Evolutionary conservation across 202 grass and related monocot species (phyloP).

Genomic region (Digitaria exilis): DNA sequence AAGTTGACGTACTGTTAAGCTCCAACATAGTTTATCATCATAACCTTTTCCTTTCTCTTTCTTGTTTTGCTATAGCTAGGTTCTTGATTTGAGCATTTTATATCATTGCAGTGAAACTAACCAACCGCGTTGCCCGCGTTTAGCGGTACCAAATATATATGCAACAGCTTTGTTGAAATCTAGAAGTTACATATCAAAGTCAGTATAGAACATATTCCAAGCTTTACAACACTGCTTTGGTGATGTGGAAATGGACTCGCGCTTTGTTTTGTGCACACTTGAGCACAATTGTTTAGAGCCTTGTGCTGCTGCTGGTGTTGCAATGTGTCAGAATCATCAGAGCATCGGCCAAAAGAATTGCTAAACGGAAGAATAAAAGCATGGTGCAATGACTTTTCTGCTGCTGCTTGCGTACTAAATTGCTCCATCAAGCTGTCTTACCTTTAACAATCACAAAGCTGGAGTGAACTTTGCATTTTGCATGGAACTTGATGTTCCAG

Average conservation of each 20-base stretch:
- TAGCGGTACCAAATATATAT: not conserved
- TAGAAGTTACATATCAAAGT: slow-evolving; percentile 38
- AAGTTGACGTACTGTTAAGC: slow-evolving; percentile 27
- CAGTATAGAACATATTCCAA: slow-evolving; percentile 53
- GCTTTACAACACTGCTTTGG: slow-evolving; percentile 46
- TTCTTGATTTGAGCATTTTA: slow-evolving; percentile 42
- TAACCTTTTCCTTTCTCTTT: not conserved
- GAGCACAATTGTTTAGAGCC: slow-evolving; percentile 29
- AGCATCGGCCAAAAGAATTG: slow-evolving; percentile 40
- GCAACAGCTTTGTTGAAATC: slow-evolving; percentile 31
- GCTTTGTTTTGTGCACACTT: slow-evolving; percentile 34
- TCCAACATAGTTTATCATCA: slow-evolving; percentile 43
- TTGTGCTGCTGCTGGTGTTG: slow-evolving; percentile 1
- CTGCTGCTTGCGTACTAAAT: slow-evolving; percentile 40
- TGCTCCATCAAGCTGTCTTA: slow-evolving; percentile 31
- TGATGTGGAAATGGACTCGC: slow-evolving; percentile 39
- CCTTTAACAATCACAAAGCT: slow-evolving; percentile 42
- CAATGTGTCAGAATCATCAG: slow-evolving; percentile 44
- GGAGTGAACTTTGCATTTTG: slow-evolving; percentile 24
- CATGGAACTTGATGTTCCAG: slow-evolving; percentile 10
- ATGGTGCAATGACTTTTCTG: slow-evolving; percentile 39
- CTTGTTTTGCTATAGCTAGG: slow-evolving; percentile 21
- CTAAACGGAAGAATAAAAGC: slow-evolving; percentile 46
- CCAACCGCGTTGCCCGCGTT: slow-evolving; percentile 38
- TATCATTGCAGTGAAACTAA: slow-evolving; percentile 33